Evolutionary conservation across 1,139 yeast genomes (phyloP), one percentile per base, ranked within the genome.

Genomic region (Saccharomyces hybrid): DNA sequence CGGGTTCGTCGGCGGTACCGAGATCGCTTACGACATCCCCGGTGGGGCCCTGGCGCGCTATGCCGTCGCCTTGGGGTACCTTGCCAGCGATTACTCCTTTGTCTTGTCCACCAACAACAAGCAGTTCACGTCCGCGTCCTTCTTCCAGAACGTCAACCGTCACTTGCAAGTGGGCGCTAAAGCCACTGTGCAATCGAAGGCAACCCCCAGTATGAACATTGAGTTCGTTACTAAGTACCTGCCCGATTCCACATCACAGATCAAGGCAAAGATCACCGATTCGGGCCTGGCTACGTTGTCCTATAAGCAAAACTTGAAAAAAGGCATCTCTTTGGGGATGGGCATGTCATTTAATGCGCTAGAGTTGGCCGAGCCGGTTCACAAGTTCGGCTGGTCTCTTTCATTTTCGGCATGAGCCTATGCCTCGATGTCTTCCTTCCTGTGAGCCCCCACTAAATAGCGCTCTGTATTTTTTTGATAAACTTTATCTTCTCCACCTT

Each of bases 281-380:
- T 86, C 93, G 64, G 98, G 98, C 77, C 80, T 90, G 70, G 88
- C 97, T 67, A 90, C 97, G 62, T 78, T 93, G 70, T 82, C 97
- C 63, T 93, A 91, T 86, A 88, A 95, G 73, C 98, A 91, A 79
- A 84, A 82, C 69, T 82, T 93, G 75, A 88, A 95, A 79, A 96
- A 96, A 59, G 97, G 97, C 75, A 97, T 93, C 69, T 88, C 88
- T 71, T 80, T 93, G 69, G 99, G 99, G 74, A 82, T 93, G 66
- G 99, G 99, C 81, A 87, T 95, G 69, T 89, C 96, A 64, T 85
- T 95, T 76, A 97, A 93, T 76, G 95, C 97, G 68, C 83, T 89
- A 77, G 88, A 93, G 78, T 82, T 91, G 73, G 85, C 89, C 74
- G 97, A 91, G 80, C 89, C 97, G 64, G 96, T 95, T 71, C 98